These are phyloP conservation scores for Tanozyma kutaoensis DNA, from an alignment of 805 yeast genomes.

Conservation along the genomic window DNA sequence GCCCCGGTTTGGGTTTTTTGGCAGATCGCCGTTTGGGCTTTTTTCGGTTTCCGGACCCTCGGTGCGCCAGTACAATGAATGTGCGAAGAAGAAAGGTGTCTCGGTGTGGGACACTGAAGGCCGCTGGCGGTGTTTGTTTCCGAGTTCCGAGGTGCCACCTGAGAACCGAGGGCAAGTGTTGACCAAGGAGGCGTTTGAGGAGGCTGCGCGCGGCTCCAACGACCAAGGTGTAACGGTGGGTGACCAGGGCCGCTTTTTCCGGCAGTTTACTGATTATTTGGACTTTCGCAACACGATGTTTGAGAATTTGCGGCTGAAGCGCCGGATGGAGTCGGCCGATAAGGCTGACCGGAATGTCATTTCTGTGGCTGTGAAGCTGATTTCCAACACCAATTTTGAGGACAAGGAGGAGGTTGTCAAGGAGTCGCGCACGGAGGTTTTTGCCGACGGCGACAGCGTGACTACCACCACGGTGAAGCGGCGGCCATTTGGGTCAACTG, in stretches of 20 bases:
- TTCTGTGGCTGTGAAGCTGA: slow-evolving; percentile 12
- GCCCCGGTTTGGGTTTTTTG: slow-evolving; percentile 1
- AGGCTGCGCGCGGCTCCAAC: slow-evolving; percentile 5
- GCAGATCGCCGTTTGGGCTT: slow-evolving; percentile 23
- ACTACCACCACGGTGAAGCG: slow-evolving; percentile 16
- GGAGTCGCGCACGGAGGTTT: slow-evolving; percentile 20
- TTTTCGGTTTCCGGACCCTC: slow-evolving; percentile 49
- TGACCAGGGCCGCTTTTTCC: slow-evolving; percentile 47
- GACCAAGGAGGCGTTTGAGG: slow-evolving; percentile 47
- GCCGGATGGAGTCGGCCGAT: too few relatives aligned
- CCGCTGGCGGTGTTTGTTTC: background rate
- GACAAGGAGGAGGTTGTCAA: slow-evolving; percentile 14
- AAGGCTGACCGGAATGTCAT: too few relatives aligned
- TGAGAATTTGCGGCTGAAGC: slow-evolving; percentile 26
- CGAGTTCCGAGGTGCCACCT: background rate
- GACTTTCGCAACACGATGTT: slow-evolving; percentile 54
- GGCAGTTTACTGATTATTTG: slow-evolving; percentile 48
- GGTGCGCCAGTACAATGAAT: slow-evolving; percentile 42
- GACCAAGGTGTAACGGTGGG: slow-evolving; percentile 14
- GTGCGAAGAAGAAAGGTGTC: slow-evolving; percentile 52
- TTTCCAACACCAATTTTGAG: slow-evolving; percentile 12
- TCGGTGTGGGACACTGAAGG: slow-evolving; percentile 12
- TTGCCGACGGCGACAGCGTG: slow-evolving; percentile 21
- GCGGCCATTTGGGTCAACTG: slow-evolving; percentile 18
- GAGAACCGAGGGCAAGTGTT: slow-evolving; percentile 16